These are phyloP conservation scores for Cyclanthera cordifolia DNA, from an alignment of 306 rosid species.

Conservation along the genomic window DNA sequence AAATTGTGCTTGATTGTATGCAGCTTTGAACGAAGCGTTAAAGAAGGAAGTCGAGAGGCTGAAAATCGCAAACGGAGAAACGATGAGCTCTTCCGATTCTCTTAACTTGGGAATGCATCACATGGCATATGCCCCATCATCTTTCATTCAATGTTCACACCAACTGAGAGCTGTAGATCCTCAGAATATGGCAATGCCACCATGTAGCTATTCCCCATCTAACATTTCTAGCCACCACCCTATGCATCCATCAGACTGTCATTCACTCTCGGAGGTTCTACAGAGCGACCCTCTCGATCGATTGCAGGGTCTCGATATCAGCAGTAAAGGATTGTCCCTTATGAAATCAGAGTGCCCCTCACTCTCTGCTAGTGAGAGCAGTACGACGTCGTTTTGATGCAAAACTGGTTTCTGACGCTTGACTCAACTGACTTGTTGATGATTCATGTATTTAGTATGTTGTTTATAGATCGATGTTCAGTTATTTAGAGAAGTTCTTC, in stretches of 20 bases:
- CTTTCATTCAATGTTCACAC: conserved; percentile 51
- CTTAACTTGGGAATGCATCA: conserved; percentile 79
- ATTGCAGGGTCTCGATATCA: conserved; percentile 87
- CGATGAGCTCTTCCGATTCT: conserved; percentile 58
- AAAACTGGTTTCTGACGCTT: conserved; percentile 28
- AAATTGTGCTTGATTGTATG: conserved; percentile 11
- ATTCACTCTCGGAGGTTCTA: conserved; percentile 50
- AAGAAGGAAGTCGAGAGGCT: conserved; percentile 97
- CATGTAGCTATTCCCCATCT: conserved; percentile 44
- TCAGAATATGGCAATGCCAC: conserved; percentile 47
- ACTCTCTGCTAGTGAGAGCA: conserved; percentile 85
- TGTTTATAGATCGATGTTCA: conserved; percentile 64
- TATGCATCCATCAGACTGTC: conserved; percentile 55
- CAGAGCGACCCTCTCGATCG: conserved; percentile 72
- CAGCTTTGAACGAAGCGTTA: conserved; percentile 84
- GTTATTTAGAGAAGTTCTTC: conserved; percentile 42
- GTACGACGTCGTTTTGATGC: conserved; percentile 65
- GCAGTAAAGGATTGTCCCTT: conserved; percentile 43
- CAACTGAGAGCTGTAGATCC: conserved; percentile 37
- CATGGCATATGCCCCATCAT: conserved; percentile 42
- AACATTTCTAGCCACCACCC: conserved; percentile 42
- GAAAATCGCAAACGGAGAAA: conserved; percentile 82
- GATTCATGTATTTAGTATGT: conserved; percentile 11
- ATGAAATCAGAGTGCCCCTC: conserved; percentile 80
- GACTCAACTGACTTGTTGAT: conserved; percentile 58